A percentile compares a stretch with the other conserved stretches of the same genome.
phyloP scores from a whole-genome alignment of 345 rosid species.

The Angophora floribunda region DNA sequence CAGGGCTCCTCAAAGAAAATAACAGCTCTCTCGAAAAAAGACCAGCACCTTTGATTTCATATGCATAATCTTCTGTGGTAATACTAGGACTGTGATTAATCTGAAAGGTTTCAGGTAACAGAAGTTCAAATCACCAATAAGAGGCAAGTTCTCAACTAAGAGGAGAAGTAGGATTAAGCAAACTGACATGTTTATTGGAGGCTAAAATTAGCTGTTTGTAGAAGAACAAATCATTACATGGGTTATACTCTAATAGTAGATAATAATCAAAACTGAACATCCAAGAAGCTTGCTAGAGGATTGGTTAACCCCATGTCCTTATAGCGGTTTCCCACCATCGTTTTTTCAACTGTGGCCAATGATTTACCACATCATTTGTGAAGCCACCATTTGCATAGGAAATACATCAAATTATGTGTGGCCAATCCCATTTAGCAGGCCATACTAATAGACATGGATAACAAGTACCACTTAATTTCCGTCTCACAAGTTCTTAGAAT shows the following conservation, averaged over 20 bases:
- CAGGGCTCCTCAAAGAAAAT: constrained; percentile 75
- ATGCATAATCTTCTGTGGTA: constrained; percentile 67
- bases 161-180: not conserved
- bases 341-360: not conserved
- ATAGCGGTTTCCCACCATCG: not conserved
- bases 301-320: not conserved
- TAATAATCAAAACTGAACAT: not conserved
- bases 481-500: not conserved
- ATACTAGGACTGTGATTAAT: constrained; percentile 75
- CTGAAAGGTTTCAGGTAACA: constrained; percentile 22
- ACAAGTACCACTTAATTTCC: not conserved
- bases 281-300: not conserved
- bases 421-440: not conserved
- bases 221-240: not conserved
- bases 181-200: not conserved
- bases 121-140: not conserved
- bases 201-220: not conserved
- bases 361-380: not conserved
- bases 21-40: constrained; percentile 80
- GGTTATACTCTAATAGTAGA: not conserved
- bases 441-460: not conserved
- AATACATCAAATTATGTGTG: not conserved
- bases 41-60: constrained; percentile 94
- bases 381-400: not conserved
- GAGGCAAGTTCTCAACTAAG: not conserved